These are phyloP conservation scores for Sapria himalayana DNA, from an alignment of 345 rosid species.

Conservation along the genomic window DNA sequence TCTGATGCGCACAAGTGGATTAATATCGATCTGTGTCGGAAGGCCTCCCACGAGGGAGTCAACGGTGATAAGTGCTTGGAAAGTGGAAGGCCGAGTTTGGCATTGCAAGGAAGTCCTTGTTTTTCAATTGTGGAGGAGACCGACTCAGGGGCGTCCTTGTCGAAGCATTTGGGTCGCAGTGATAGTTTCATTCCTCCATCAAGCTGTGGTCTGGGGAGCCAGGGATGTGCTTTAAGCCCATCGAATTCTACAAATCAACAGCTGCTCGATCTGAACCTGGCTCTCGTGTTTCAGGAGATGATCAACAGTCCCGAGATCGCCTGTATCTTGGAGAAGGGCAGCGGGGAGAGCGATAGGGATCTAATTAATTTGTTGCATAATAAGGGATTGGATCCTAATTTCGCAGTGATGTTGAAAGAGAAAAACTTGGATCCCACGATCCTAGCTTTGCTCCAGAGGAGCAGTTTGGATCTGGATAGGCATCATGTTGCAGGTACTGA, in stretches of 20 bases:
- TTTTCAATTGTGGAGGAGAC: slow-evolving; percentile 72
- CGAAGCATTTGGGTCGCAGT: slow-evolving; percentile 41
- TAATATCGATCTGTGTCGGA: slow-evolving; percentile 28
- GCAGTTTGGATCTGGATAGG: slow-evolving; percentile 98
- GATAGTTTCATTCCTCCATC: slow-evolving; percentile 39
- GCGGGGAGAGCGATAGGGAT: slow-evolving; percentile 64
- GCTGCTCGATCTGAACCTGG: slow-evolving; percentile 60
- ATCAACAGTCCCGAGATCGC: slow-evolving; percentile 82
- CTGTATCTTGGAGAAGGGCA: slow-evolving; percentile 61
- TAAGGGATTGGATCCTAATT: slow-evolving; percentile 98
- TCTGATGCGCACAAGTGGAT: slow-evolving; percentile 36
- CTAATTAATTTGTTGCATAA: slow-evolving; percentile 72
- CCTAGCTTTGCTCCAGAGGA: slow-evolving; percentile 86
- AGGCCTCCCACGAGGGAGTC: slow-evolving; percentile 54
- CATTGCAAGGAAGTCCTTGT: slow-evolving; percentile 70
- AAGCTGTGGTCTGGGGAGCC: slow-evolving; percentile 81
- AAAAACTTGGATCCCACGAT: slow-evolving; percentile 88
- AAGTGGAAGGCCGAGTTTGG: slow-evolving; percentile 91
- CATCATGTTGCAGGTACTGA: slow-evolving; percentile 84
- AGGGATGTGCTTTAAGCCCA: slow-evolving; percentile 83
- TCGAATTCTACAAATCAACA: slow-evolving; percentile 75
- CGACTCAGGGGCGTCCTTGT: slow-evolving; percentile 46
- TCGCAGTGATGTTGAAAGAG: slow-evolving; percentile 98
- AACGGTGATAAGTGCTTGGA: slow-evolving; percentile 88
- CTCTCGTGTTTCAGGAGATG: slow-evolving; percentile 75